Base-by-base conservation (phyloP, 1,284 basidiomycete genomes). In the Tremellales sp. region DNA sequence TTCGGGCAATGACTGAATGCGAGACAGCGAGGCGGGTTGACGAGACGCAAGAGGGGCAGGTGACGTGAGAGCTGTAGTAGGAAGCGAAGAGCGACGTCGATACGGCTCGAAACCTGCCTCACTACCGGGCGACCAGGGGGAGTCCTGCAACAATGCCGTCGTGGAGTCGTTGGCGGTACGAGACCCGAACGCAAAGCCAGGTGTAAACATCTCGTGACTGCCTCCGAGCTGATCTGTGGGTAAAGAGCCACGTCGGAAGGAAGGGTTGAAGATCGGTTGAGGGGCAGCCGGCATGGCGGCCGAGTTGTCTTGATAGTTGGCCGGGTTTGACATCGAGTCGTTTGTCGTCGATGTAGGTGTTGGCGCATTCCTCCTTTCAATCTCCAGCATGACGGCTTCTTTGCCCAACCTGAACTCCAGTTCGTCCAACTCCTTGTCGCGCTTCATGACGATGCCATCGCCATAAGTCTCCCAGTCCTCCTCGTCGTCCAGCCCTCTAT, bases 1-100 rank as follows among this genome's bases (percentile, higher is more conserved):
- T 45, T 74, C 72, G 3, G 72, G 65, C 1, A 70, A 46, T 2
- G 65, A 68, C 49, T 71, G 68, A 37, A 74, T 74, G 7, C 72
- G 49, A 3, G 64, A 44, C 2, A 74, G 57, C 2, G 54, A 61
- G 23, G 49, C 48, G 10, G 45, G 35, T n/a, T 48, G 52, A 2
- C 55, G 43, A n/a, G 19, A 15, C 15, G 15, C 19, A 31, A 26
- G 25, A 13, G 22, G 19, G 19, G 22, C 39, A 12, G 19, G 21
- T 19, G 12, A 15, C 8, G 17, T 29, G 22, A 37, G 23, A 22
- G 46, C 22, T 3, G 33, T 36, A 12, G 51, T 43, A 2, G 64
- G 65, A 1, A 70, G 48, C 1, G 62, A 67, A 8, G 60, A 61
- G 24, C 62, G 49, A 11, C 64, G 58, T 15, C 54, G 42, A 21